A percentile compares a stretch with the other conserved stretches of the same genome.
Evolutionary conservation across 1,139 yeast genomes (phyloP).

Genomic region (Candida sp.): DNA sequence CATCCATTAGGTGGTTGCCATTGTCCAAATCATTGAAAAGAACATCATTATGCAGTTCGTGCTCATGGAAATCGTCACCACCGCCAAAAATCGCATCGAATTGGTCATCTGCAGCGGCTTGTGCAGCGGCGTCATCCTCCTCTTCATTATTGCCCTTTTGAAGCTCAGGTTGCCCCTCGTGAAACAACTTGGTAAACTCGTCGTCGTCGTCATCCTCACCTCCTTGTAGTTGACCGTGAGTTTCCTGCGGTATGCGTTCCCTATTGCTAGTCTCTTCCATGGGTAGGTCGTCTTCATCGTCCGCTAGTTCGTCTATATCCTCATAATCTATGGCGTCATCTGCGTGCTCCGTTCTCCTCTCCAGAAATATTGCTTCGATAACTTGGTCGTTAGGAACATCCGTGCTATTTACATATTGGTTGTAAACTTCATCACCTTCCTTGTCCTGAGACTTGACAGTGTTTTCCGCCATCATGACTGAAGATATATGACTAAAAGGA

Average conservation of each 20-base stretch:
- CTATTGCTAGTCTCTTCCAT: constrained; percentile 37
- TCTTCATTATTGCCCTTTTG: not conserved
- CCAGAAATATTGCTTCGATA: constrained; percentile 44
- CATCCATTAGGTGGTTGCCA: constrained; percentile 13
- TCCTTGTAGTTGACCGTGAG: not conserved
- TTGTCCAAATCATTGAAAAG: constrained; percentile 22
- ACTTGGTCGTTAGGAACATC: constrained; percentile 37
- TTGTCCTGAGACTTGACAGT: not conserved
- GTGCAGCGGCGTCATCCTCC: constrained; percentile 37
- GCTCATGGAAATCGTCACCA: constrained; percentile 19
- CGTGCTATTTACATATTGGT: constrained; percentile 20
- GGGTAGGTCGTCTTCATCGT: constrained; percentile 52
- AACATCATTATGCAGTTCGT: constrained; percentile 8
- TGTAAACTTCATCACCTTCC: constrained; percentile 16
- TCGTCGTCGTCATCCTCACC: constrained; percentile 21
- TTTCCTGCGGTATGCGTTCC: not conserved
- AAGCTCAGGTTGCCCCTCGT: constrained; percentile 10
- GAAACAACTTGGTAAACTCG: constrained; percentile 21
- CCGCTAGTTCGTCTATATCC: constrained; percentile 95
- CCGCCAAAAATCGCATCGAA: constrained; percentile 57
- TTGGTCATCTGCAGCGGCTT: constrained; percentile 44
- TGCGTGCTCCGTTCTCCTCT: constrained; percentile 63
- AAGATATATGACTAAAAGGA: not conserved
- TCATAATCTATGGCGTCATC: constrained; percentile 97
- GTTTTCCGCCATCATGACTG: constrained; percentile 7